Evolutionary conservation across 768 basidiomycete genomes (phyloP).

Genomic region (Thelephora aurantiotincta): DNA sequence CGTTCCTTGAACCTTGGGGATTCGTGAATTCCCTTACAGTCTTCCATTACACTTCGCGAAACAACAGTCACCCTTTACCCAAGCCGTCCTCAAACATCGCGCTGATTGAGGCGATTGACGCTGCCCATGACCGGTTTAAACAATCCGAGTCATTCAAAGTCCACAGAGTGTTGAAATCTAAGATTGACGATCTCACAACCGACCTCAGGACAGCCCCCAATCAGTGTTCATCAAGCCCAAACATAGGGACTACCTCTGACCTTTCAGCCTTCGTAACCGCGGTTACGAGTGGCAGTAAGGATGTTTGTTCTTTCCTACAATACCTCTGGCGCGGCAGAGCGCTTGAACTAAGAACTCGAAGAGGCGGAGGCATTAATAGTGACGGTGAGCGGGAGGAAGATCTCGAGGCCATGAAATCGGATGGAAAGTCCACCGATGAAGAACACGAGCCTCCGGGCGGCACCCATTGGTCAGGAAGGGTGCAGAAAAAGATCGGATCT

Average conservation of each 20-base stretch:
- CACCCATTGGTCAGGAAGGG: conserved; percentile 25
- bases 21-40: conserved; percentile 36
- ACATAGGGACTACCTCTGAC: conserved; percentile 35
- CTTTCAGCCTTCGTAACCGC: conserved; percentile 35
- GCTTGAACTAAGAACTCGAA: conserved; percentile 18
- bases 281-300: conserved; percentile 22
- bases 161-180: conserved; percentile 45
- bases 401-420: conserved; percentile 15
- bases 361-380: conserved; percentile 19
- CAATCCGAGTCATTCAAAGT: conserved; percentile 43
- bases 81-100: conserved; percentile 12
- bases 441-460: conserved; percentile 17
- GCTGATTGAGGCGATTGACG: conserved; percentile 30
- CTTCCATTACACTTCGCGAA: conserved; percentile 13
- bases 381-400: conserved; percentile 21
- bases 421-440: conserved; percentile 17
- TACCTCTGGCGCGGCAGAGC: conserved; percentile 22
- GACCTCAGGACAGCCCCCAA: conserved; percentile 18
- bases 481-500: conserved; percentile 33
- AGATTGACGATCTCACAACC: conserved; percentile 38
- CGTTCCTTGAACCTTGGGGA: conserved; percentile 54
- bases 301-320: conserved; percentile 18
- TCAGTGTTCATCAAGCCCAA: conserved; percentile 13
- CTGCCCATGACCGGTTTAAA: conserved; percentile 32
- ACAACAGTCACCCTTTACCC: conserved; percentile 5